Percentiles rank a stretch among this genome's conserved stretches.
Evolutionary conservation across 164 flowering plant genomes (phyloP).

Genomic region (Litsea cubeba): DNA sequence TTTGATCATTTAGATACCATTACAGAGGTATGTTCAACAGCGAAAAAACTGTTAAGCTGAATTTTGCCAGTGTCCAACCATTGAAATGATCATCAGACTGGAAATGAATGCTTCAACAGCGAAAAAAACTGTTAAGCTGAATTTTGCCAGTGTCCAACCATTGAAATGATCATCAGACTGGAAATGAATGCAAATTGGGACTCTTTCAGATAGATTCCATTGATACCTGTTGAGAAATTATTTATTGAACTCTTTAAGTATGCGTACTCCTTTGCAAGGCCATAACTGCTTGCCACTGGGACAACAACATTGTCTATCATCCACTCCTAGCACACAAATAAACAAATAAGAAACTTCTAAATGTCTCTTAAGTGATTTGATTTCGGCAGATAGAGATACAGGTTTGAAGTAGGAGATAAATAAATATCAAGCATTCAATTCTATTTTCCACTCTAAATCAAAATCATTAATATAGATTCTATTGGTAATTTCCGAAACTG

Average conservation of each 20-base stretch:
- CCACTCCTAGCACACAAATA: conserved; percentile 61
- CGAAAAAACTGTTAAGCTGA: background rate
- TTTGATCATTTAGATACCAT: background rate
- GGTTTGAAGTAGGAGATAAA: too few species aligned
- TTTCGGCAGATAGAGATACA: too few species aligned
- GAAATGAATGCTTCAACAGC: too few species aligned
- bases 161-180: background rate
- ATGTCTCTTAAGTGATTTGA: background rate
- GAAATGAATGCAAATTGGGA: background rate
- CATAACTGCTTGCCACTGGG: conserved; percentile 65
- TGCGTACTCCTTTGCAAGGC: conserved; percentile 64
- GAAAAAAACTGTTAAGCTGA: too few species aligned
- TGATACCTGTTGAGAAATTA: conserved; percentile 70
- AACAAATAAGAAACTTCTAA: background rate
- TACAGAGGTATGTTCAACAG: background rate
- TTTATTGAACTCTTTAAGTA: conserved; percentile 76
- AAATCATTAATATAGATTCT: too few species aligned
- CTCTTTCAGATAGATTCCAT: background rate
- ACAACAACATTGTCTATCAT: conserved; percentile 86
- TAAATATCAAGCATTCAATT: too few species aligned
- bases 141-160: background rate
- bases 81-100: too few species aligned
- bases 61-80: too few species aligned
- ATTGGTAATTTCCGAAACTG: too few species aligned
- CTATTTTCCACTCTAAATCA: too few species aligned